phyloP scores from a whole-genome alignment of 345 rosid genomes.

The Moricandia moricandioides region DNA sequence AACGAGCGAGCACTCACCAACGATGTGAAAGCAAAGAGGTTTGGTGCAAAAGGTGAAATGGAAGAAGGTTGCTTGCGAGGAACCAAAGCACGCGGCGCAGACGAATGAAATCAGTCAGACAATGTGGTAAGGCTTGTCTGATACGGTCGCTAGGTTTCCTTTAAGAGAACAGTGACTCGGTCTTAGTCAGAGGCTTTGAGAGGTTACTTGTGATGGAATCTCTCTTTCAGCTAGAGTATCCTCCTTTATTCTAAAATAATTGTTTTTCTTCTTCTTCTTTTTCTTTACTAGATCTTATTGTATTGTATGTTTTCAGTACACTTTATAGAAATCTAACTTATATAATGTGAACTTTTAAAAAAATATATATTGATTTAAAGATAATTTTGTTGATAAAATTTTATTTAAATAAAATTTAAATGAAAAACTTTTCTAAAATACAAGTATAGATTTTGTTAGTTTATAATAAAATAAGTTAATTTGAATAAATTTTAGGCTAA shows the following conservation, averaged over 20 bases:
- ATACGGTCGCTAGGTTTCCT: conserved; percentile 1
- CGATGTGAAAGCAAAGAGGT: not conserved
- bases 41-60: not conserved
- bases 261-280: not conserved
- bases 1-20: not conserved
- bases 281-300: not conserved
- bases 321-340: no score
- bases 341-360: no score
- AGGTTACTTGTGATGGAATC: not conserved
- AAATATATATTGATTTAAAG: no score
- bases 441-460: not conserved
- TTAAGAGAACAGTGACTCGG: not conserved
- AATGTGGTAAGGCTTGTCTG: not conserved
- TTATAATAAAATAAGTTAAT: no score
- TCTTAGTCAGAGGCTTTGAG: not conserved
- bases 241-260: not conserved
- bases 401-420: no score
- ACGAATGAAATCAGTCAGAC: not conserved
- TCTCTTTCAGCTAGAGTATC: not conserved
- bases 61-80: not conserved
- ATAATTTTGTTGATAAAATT: not conserved
- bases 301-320: no score
- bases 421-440: no score
- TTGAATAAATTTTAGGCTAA: no score
- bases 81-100: conserved; percentile 24